These are phyloP conservation scores for Sporopachydermia cereana DNA, from an alignment of 1,139 yeast species.

Conservation along the genomic window DNA sequence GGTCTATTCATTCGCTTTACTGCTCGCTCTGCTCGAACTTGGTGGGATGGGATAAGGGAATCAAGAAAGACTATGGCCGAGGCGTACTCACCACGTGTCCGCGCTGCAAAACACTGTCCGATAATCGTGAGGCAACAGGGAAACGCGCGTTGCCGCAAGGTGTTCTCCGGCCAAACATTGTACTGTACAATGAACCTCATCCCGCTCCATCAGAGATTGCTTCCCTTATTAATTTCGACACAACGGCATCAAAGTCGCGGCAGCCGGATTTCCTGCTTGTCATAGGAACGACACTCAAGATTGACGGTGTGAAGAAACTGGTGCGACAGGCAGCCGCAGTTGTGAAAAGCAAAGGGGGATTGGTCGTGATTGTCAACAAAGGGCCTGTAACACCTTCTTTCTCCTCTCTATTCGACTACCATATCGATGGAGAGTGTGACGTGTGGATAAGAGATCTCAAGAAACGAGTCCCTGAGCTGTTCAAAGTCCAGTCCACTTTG, in stretches of 20 bases:
- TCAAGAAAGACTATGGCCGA: conserved; percentile 31
- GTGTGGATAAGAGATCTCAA: conserved; percentile 51
- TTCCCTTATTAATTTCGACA: conserved; percentile 43
- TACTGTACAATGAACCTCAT: conserved; percentile 69
- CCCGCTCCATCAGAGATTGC: conserved; percentile 61
- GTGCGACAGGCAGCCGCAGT: conserved; percentile 47
- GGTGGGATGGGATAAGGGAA: conserved; percentile 50
- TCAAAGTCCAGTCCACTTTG: conserved; percentile 37
- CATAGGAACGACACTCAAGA: conserved; percentile 69
- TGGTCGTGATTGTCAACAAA: conserved; percentile 52
- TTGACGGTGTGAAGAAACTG: conserved; percentile 57
- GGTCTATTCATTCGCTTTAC: conserved; percentile 64
- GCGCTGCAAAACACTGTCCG: conserved; percentile 40
- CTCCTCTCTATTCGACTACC: conserved; percentile 40
- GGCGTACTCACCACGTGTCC: conserved; percentile 60
- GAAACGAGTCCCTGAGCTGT: conserved; percentile 43
- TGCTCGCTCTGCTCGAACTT: conserved; percentile 58
- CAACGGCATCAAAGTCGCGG: conserved; percentile 25
- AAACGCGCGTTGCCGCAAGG: conserved; percentile 56
- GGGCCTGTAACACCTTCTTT: conserved; percentile 32
- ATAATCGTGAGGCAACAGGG: conserved; percentile 45
- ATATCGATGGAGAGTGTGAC: conserved; percentile 74
- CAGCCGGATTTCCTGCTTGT: conserved; percentile 53
- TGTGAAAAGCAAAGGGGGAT: conserved; percentile 47
- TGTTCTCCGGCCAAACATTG: conserved; percentile 59